Evolutionary conservation across 352 stramenopile genomes (phyloP), one percentile per base, ranked within the genome.

Genomic region (Pythium dissotocum): DNA sequence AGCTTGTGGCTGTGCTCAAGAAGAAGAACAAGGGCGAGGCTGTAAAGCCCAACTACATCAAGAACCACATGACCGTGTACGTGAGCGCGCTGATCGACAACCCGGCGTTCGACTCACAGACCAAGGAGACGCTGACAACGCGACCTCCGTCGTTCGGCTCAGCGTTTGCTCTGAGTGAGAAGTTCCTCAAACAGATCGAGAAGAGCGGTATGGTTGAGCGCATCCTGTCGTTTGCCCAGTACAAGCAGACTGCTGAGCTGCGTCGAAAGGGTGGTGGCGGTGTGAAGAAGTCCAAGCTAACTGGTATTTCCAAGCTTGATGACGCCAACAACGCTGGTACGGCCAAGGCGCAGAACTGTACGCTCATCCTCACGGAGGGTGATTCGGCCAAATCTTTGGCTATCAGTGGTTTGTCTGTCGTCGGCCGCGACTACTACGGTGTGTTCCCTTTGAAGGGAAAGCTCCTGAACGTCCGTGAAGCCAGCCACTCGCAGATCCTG

Each of bases 391-490:
- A 99, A 77, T 97, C 96, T 10, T 79, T 99, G 21, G 97, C 97
- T 21, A 95, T 99, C n/a, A 95, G 94, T 49, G 98, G 97, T 33
- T 78, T 99, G 4, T 86, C 95, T 30, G 92, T 99, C 12, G 93
- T 99, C 52, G 97, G 98, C 6, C 80, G 98, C 62, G 94, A 99
- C 64, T 88, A 97, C 46, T 99, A 98, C 71, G 98, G 98, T 46
- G 97, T 99, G 1, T 99, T 99, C 76, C 98, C 98, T 5, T 76
- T 99, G 10, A 87, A 94, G 36, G 98, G 98, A 35, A 99, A 99
- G 77, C 91, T 98, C 53, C 79, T 99, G 18, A 99, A 99, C 73
- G 98, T 99, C 35, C 97, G 98, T 21, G 98, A 99, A 88, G 97
- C 98, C 38, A 97, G 88, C n/a, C 89, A 98, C 69, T 77, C 82